Conservation (phyloP, 106 monocot species). For the Allium sativum region DNA sequence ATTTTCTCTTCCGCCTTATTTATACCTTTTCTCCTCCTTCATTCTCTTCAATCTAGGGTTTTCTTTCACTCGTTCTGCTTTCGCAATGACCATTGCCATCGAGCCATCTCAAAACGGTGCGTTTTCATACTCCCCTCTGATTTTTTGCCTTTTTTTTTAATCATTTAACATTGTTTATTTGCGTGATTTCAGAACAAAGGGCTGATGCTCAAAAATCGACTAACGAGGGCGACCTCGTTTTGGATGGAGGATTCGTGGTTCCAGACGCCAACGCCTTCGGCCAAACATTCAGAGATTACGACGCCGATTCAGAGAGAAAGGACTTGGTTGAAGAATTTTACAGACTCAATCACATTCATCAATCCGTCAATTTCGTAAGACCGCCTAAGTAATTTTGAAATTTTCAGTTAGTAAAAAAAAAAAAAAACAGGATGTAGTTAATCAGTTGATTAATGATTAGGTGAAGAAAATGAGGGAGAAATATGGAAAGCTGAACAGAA, state of each 20-base stretch:
- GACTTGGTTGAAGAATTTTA: constrained; percentile 31
- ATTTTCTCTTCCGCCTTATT: no score
- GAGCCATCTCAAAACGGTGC: no score
- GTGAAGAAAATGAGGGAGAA: constrained; percentile 53
- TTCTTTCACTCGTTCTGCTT: no score
- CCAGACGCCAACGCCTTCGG: constrained; percentile 68
- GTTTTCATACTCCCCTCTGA: no score
- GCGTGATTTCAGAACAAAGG: no score
- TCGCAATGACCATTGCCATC: no score
- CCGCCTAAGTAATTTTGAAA: not conserved
- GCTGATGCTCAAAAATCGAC: no score
- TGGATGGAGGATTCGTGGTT: constrained; percentile 58
- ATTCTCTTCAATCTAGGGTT: no score
- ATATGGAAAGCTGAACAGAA: constrained; percentile 48
- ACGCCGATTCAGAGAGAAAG: constrained; percentile 25
- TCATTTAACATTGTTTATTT: no score
- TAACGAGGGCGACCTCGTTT: constrained; percentile 16
- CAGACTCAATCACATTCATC: constrained; percentile 22
- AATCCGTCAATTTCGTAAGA: constrained; percentile 28
- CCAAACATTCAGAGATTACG: constrained; percentile 53
- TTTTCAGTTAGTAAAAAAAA: not conserved
- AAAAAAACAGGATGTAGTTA: no score
- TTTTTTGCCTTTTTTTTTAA: no score
- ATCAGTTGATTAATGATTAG: constrained; percentile 12
- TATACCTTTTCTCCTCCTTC: no score